Evolutionary conservation across 1,284 basidiomycete genomes (phyloP).

Genomic region (Leccinum subspadiceum): DNA sequence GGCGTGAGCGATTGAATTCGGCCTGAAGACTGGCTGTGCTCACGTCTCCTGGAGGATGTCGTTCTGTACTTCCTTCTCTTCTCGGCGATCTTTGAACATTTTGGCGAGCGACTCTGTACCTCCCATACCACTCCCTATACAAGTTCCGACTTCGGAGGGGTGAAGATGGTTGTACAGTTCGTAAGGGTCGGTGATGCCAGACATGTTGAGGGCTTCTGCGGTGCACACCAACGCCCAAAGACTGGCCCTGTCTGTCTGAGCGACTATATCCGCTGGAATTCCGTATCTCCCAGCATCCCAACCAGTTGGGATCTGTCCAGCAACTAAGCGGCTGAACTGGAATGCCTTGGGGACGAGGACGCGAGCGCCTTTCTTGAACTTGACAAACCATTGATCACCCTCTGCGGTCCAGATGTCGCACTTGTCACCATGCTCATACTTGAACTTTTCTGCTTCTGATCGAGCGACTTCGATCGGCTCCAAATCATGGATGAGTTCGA

Average conservation of each 20-base stretch:
- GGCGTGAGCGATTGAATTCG: constrained; percentile 17
- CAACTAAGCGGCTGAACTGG: constrained; percentile 92
- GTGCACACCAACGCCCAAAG: constrained; percentile 96
- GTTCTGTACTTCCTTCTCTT: constrained; percentile 97
- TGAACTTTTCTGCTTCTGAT: constrained; percentile 92
- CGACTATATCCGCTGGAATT: constrained; percentile 96
- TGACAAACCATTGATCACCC: constrained; percentile 93
- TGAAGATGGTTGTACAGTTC: constrained; percentile 96
- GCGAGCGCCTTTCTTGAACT: constrained; percentile 98
- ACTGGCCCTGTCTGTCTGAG: constrained; percentile 92
- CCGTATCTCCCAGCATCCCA: constrained; percentile 97
- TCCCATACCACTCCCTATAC: constrained; percentile 96
- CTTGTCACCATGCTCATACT: constrained; percentile 94
- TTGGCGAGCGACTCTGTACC: constrained; percentile 85
- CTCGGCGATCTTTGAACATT: constrained; percentile 99
- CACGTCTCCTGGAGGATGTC: constrained; percentile 98
- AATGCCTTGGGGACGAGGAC: constrained; percentile 94
- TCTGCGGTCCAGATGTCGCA: constrained; percentile 92
- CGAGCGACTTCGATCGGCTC: constrained; percentile 94
- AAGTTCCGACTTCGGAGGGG: constrained; percentile 92
- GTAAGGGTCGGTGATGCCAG: constrained; percentile 97
- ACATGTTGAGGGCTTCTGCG: constrained; percentile 94
- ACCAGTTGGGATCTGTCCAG: constrained; percentile 95
- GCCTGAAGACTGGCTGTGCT: constrained; percentile 27
- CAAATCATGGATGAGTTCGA: constrained; percentile 95